Base-by-base conservation (phyloP, 176 grass and related monocot species). In the Pontederia paniculata region DNA sequence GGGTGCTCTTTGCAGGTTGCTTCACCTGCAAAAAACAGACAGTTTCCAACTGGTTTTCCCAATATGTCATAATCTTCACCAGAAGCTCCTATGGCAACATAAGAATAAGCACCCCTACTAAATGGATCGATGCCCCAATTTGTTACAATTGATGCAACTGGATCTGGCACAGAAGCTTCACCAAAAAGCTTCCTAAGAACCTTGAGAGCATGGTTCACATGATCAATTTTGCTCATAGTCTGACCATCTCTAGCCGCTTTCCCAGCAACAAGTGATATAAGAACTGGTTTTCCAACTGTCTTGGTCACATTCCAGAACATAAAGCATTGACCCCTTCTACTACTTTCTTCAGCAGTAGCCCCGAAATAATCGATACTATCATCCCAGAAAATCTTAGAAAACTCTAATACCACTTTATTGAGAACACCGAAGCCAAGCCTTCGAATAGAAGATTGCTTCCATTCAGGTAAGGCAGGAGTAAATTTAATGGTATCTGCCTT, bases 271-370 rank as follows among this genome's bases (percentile, higher is more conserved):
- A 98, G 83, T 63, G 86, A 65, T 83, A 98, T 82, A 47, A 98
- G 62, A 81, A 98, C 77, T 73, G 86, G 86, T 45, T 75, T 83
- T 21, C 84, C 83, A 63, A 83, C 77, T 60, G 93, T 98, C 74
- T 98, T 98, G 68, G 78, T 88, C 48, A 98, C 60, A 81, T 91
- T 98, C 93, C 93, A 98, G 88, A 98, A 98, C 93, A 98, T 98
- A 83, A 91, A 98, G 62, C 93, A 98, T 31, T 73, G 83, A 50
- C 93, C 93, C 78, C 93, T 87, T 74, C 72, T 64, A 77, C 75
- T 73, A 45, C 83, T 90, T 76, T 98, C 80, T 73, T 98, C 93
- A 12, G 93, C 86, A 67, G 86, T 98, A 57, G 80, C 86, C 31
- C 93, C 93, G 74, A 98, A 98, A 62, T 98, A 98, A 71, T 98